Evolutionary conservation across 805 yeast species (phyloP), one percentile per base, ranked within the genome.

Genomic region (Yamadazyma endophytica): DNA sequence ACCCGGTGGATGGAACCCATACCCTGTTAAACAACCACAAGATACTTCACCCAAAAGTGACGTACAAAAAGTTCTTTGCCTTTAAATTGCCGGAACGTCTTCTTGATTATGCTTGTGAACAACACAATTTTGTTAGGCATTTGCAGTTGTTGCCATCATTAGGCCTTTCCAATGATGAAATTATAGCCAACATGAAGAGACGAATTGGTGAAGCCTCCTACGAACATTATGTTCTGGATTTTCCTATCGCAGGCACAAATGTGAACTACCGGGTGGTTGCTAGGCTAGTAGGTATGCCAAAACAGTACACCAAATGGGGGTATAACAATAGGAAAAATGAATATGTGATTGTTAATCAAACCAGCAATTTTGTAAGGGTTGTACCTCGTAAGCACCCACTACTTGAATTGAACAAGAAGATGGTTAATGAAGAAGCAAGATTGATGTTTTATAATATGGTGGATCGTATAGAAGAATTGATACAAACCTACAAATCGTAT

Each of bases 51-150:
- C 67, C 68, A 2, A 42, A 46, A 23, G 44, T 51, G 13, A 52
- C 57, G 6, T 64, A 64, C 36, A 64, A 64, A 41, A 61, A 61
- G 39, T 64, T 61, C 39, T 64, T 64, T 42, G 51, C 61, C 6
- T 64, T 64, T 44, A 57, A 52, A 27, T 30, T 64, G 9, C 70
- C 70, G 0, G 60, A 53, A 32, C 56, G 53, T 29, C 41, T 62
- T 18, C 44, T 64, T 14, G 69, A 64, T 27, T 49, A 55, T 36
- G 29, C 47, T 9, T 64, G 70, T 46, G 44, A 36, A 38, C 18
- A 46, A 9, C 68, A 62, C 40, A 48, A 55, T 16, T 46, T 61
- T 13, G 55, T 55, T 8, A 56, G 58, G 29, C 70, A 64, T 44
- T 43, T 62, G 15, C 63, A 58, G 34, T 31, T 64, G 9, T 64